A percentile compares a stretch with the other conserved stretches of the same genome.
Conservation (phyloP, 257 asterid genomes). For the Nicotiana otophora region DNA sequence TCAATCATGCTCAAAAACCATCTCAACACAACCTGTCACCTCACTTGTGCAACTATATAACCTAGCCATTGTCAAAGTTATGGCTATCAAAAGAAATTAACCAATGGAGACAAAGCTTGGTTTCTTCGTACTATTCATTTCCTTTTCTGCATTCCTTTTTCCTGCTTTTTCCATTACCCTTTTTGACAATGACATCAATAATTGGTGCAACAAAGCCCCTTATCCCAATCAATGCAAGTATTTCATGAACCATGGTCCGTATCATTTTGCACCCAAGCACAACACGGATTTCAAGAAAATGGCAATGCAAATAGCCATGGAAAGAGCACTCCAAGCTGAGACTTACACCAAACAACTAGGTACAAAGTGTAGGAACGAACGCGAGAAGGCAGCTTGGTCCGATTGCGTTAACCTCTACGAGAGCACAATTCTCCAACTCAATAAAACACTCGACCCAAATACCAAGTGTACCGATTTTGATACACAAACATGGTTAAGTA, state of each 20-base stretch:
- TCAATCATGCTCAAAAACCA: conserved; percentile 11
- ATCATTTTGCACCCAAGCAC: conserved; percentile 19
- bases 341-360: conserved; percentile 38
- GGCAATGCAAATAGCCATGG: conserved; percentile 40
- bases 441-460: conserved; percentile 41
- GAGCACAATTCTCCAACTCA: conserved; percentile 43
- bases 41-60: conserved; percentile 23
- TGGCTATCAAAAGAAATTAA: neutral
- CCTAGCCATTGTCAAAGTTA: neutral
- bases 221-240: conserved; percentile 62
- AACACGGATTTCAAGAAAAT: conserved; percentile 44
- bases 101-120: conserved; percentile 20
- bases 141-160: conserved; percentile 17
- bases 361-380: conserved; percentile 33
- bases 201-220: conserved; percentile 74
- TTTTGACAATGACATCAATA: conserved; percentile 14
- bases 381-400: conserved; percentile 63
- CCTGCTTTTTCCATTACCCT: conserved; percentile 10
- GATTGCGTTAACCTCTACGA: conserved; percentile 60
- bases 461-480: conserved; percentile 48
- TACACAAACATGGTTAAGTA: conserved; percentile 68
- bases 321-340: conserved; percentile 37
- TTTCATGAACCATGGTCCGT: conserved; percentile 29
- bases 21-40: conserved; percentile 20
- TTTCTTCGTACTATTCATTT: conserved; percentile 17